Percentiles rank a stretch among this genome's conserved stretches.
phyloP scores from a whole-genome alignment of 1,284 basidiomycete species.

The Rhizopogon parksii region DNA sequence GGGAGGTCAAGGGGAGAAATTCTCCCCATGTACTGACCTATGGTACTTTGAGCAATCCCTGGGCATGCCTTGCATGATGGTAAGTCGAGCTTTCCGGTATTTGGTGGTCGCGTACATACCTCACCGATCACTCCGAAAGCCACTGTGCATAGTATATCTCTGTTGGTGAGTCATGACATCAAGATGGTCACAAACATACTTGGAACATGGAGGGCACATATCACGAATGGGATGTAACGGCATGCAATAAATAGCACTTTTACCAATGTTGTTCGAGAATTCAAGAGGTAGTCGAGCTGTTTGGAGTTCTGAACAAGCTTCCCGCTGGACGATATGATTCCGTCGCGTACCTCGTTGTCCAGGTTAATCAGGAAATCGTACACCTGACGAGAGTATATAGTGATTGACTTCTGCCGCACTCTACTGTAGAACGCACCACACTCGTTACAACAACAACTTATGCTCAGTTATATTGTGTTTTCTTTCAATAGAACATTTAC shows the following conservation, averaged over 20 bases:
- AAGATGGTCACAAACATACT: background rate
- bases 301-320: background rate
- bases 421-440: background rate
- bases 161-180: background rate
- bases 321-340: background rate
- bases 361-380: constrained; percentile 5
- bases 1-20: background rate
- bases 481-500: background rate
- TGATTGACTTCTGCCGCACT: background rate
- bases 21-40: background rate
- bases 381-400: background rate
- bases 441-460: background rate
- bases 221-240: constrained; percentile 1
- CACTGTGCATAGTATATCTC: background rate
- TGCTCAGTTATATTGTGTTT: background rate
- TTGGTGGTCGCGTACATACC: background rate
- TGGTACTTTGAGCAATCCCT: background rate
- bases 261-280: background rate
- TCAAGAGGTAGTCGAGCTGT: constrained; percentile 2
- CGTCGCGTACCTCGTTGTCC: background rate
- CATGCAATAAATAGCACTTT: constrained; percentile 4
- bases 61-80: background rate
- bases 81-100: background rate
- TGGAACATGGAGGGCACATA: background rate
- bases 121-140: background rate